Percentiles rank a stretch among this genome's conserved stretches.
phyloP scores from a whole-genome alignment of 2,329 filamentous ascomycete species.

The Monosporascus sp. region DNA sequence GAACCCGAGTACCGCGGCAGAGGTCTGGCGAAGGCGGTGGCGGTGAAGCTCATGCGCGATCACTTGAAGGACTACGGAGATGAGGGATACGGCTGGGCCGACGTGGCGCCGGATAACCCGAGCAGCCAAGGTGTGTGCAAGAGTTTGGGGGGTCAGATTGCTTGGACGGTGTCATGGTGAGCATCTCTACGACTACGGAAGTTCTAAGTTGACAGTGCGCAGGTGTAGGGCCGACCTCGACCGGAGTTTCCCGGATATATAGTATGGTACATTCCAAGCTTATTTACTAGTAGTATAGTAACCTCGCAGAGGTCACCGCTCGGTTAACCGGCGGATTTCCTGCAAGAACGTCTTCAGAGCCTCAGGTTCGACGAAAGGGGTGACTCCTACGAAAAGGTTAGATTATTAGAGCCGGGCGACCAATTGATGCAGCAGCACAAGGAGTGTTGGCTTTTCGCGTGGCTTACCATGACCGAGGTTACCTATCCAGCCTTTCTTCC shows the following conservation, averaged over 20 bases:
- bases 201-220: constrained; percentile 8
- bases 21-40: constrained; percentile 59
- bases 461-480: constrained; percentile 87
- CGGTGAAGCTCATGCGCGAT: constrained; percentile 51
- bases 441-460: no score
- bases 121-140: constrained; percentile 58
- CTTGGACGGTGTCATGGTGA: constrained; percentile 58
- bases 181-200: constrained; percentile 10
- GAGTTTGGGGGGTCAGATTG: constrained; percentile 51
- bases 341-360: constrained; percentile 90
- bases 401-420: no score
- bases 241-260: constrained; percentile 18
- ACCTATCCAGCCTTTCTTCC: constrained; percentile 88
- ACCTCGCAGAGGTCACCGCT: constrained; percentile 22
- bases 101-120: constrained; percentile 57
- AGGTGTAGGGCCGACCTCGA: constrained; percentile 24
- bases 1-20: constrained; percentile 55
- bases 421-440: no score
- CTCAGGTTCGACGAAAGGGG: constrained; percentile 89
- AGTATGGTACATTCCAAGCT: background rate
- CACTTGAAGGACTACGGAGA: constrained; percentile 38
- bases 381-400: constrained; percentile 61
- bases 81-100: constrained; percentile 54
- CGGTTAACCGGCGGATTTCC: constrained; percentile 73
- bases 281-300: background rate